Conservation (phyloP, 2,329 filamentous ascomycete genomes). For the Exophiala sp. region DNA sequence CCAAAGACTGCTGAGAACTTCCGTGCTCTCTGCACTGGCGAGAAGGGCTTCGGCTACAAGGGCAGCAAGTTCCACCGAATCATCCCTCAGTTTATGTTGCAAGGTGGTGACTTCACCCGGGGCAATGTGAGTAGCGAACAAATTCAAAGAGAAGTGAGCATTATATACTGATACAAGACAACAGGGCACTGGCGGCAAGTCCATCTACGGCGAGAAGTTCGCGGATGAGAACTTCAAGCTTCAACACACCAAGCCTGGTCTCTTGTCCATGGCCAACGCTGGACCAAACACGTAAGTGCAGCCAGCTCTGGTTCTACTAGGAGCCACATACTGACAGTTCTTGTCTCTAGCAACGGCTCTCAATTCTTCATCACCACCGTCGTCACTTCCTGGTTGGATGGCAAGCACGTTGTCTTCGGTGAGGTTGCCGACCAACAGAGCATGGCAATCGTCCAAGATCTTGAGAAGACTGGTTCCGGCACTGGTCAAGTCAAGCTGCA, state of each 20-base stretch:
- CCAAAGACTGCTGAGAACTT: constrained; percentile 78
- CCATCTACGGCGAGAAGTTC: constrained; percentile 66
- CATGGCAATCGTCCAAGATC: constrained; percentile 54
- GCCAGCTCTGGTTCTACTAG: neutral
- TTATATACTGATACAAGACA: constrained; percentile 54
- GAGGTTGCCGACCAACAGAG: constrained; percentile 56
- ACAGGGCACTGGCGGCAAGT: constrained; percentile 72
- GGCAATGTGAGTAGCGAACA: constrained; percentile 69
- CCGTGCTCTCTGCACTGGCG: constrained; percentile 62
- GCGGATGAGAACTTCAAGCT: constrained; percentile 69
- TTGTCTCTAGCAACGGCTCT: constrained; percentile 58
- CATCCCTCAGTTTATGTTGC: constrained; percentile 69
- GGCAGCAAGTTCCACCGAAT: constrained; percentile 67
- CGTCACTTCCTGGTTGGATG: constrained; percentile 63
- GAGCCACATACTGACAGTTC: neutral
- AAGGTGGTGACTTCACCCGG: constrained; percentile 65
- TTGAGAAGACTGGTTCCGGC: constrained; percentile 57
- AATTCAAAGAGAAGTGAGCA: constrained; percentile 69
- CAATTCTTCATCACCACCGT: constrained; percentile 72
- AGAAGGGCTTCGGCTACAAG: constrained; percentile 66
- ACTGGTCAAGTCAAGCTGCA: constrained; percentile 51
- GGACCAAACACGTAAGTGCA: constrained; percentile 74
- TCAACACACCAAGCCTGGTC: constrained; percentile 62
- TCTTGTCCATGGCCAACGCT: constrained; percentile 64
- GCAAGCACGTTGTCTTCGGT: constrained; percentile 68